A percentile compares a stretch with the other conserved stretches of the same genome.
Evolutionary conservation across 2,329 filamentous ascomycete genomes (phyloP).

Genomic region (Phialophora tarda): DNA sequence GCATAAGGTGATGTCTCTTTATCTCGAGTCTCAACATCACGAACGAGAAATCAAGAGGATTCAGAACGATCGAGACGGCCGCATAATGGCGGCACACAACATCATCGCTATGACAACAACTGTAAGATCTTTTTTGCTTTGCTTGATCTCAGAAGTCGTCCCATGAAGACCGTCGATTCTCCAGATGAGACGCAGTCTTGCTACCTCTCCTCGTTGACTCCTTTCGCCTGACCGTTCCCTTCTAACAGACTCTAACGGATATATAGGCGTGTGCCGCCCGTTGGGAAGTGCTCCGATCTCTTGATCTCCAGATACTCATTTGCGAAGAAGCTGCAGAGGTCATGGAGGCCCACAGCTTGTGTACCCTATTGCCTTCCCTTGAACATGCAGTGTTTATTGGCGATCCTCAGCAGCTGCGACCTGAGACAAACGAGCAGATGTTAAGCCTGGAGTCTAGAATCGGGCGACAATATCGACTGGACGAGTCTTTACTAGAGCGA

Average conservation of each 20-base stretch:
- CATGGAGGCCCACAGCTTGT: conserved; percentile 66
- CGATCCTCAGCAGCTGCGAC: conserved; percentile 44
- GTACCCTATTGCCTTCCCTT: conserved; percentile 63
- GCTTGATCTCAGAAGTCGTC: neutral
- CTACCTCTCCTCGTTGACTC: neutral
- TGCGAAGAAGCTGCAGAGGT: conserved; percentile 74
- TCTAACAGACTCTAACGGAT: neutral
- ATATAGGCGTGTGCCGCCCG: conserved; percentile 39
- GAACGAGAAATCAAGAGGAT: conserved; percentile 36
- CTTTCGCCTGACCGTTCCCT: neutral
- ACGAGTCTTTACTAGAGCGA: conserved; percentile 67
- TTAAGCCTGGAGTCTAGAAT: conserved; percentile 58
- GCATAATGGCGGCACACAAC: conserved; percentile 38
- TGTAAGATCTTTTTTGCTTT: neutral
- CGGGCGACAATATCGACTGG: conserved; percentile 60
- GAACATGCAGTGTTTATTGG: conserved; percentile 64
- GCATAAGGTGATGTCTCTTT: conserved; percentile 20
- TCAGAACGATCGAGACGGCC: conserved; percentile 32
- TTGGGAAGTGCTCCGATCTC: conserved; percentile 36
- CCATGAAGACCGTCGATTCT: neutral
- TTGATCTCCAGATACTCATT: conserved; percentile 54
- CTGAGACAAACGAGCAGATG: conserved; percentile 46
- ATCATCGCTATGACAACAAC: conserved; percentile 45
- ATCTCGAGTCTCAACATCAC: conserved; percentile 23
- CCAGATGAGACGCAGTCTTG: neutral